A percentile compares a stretch with the other conserved stretches of the same genome.
Evolutionary conservation across 1,139 yeast genomes (phyloP).

Genomic region (Eremothecium coryli): DNA sequence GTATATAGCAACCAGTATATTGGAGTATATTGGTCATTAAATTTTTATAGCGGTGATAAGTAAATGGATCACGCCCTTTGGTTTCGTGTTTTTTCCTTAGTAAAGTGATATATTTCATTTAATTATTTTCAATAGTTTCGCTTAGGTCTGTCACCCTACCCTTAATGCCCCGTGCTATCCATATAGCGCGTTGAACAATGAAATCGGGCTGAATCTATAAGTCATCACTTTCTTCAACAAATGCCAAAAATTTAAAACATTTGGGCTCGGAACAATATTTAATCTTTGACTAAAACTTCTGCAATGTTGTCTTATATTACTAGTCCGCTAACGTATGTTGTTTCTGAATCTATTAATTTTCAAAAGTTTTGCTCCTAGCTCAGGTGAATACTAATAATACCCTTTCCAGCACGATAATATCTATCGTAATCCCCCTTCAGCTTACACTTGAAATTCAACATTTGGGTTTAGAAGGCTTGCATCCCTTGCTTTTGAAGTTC

Average conservation of each 20-base stretch:
- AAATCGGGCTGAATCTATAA: not conserved
- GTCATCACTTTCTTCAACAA: conserved; percentile 1
- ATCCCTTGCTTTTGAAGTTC: conserved; percentile 2
- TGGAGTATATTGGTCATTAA: too few species aligned
- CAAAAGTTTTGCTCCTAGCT: not conserved
- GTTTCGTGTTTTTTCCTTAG: too few species aligned
- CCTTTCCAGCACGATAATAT: conserved; percentile 1
- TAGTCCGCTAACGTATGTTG: conserved; percentile 2
- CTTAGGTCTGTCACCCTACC: not conserved
- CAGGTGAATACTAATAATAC: not conserved
- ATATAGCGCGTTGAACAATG: not conserved
- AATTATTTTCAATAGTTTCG: too few species aligned
- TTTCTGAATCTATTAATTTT: not conserved
- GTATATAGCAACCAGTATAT: too few species aligned
- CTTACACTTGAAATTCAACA: conserved; percentile 3
- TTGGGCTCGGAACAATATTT: not conserved
- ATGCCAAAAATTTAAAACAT: not conserved
- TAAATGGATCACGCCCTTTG: too few species aligned
- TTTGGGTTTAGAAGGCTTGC: not conserved
- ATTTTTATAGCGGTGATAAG: too few species aligned
- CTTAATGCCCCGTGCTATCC: not conserved
- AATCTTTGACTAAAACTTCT: not conserved
- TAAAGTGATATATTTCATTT: too few species aligned
- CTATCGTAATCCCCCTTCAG: conserved; percentile 2
- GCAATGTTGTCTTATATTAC: conserved; percentile 3